These are phyloP conservation scores for Collariella sp. DNA, from an alignment of 495 filamentous ascomycete genomes.

Conservation along the genomic window DNA sequence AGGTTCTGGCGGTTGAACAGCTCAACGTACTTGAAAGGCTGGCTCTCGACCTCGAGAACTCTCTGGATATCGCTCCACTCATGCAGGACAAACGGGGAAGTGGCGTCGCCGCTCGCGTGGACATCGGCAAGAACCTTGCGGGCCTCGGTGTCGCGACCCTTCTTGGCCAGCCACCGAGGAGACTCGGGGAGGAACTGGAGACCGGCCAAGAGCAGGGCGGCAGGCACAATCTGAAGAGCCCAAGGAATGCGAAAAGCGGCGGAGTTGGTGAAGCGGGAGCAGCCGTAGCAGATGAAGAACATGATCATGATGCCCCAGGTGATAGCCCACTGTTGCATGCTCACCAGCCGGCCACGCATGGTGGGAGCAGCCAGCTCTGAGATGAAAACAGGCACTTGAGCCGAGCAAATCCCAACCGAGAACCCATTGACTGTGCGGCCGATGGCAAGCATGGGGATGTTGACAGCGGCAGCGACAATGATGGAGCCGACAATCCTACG, in stretches of 20 bases:
- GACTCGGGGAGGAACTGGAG: slow-evolving; percentile 64
- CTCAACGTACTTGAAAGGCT: slow-evolving; percentile 56
- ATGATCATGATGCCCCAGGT: slow-evolving; percentile 76
- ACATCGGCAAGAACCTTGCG: slow-evolving; percentile 55
- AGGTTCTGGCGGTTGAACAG: slow-evolving; percentile 64
- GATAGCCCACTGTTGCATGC: slow-evolving; percentile 70
- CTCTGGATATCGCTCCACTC: slow-evolving; percentile 65
- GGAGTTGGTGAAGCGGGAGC: slow-evolving; percentile 52
- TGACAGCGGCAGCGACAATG: slow-evolving; percentile 61
- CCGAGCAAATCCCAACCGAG: slow-evolving; percentile 67
- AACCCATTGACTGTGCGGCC: slow-evolving; percentile 73
- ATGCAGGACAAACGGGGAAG: slow-evolving; percentile 51
- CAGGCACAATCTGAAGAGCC: slow-evolving; percentile 69
- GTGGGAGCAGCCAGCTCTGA: slow-evolving; percentile 61
- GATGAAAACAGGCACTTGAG: slow-evolving; percentile 73
- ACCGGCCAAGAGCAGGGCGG: slow-evolving; percentile 52
- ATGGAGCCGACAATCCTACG: slow-evolving; percentile 50
- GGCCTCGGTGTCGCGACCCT: slow-evolving; percentile 66
- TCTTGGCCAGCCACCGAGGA: slow-evolving; percentile 66
- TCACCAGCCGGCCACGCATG: slow-evolving; percentile 62
- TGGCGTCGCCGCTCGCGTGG: slow-evolving; percentile 56
- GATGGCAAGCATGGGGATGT: slow-evolving; percentile 64
- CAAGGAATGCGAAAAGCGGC: slow-evolving; percentile 65
- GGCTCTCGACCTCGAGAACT: slow-evolving; percentile 61
- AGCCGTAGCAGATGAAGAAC: slow-evolving; percentile 68